Base-by-base conservation (phyloP, 768 basidiomycete species). In the Russula sp. region DNA sequence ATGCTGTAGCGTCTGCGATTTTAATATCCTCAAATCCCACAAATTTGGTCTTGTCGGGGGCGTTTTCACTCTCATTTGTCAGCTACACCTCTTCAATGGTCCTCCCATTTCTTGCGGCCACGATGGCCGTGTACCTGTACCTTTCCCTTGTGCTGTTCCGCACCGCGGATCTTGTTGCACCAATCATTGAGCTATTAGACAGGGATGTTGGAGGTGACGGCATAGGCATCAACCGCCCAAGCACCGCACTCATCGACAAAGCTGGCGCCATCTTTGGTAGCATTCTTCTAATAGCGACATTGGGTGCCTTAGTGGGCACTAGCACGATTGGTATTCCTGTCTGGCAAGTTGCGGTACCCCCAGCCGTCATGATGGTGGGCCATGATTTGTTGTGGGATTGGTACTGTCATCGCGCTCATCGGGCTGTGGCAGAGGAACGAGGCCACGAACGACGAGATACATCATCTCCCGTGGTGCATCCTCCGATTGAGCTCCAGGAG, bases 1-100 rank as follows among this genome's bases (percentile, higher is more conserved):
- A 29, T 11, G 5, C 3, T n/a, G n/a, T 56, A 74, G 81, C 79
- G 7, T 79, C 78, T 18, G 78, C 78, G 18, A 75, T 82, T 0
- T 75, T 84, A 7, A 91, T 97, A 52, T 87, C 93, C 2, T 89
- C 88, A 0, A 98, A 98, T 70, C 93, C 91, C 2, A 98, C 96
- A 1, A 98, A 98, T 69, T 86, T 97, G 22, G 88, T 98, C 50
- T 84, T 97, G 25, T 89, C 91, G 53, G 92, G 91, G 56, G 91
- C 92, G 0, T 93, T 97, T 70, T 70, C 76, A 5, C 79, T 96
- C 49, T 86, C 88, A 52, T 90, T 90, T 65, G 81, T 82, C 9
- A 82, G 83, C 0, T 94, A 88, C 73, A 90, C 88, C 0, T 88
- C 87, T 0, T 93, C 93, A 73, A 83, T 88, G 16, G 86, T 90